Percentiles rank a stretch among this genome's conserved stretches.
Evolutionary conservation across 176 grass and related monocot species (phyloP).

Genomic region (Panicum miliaceum): DNA sequence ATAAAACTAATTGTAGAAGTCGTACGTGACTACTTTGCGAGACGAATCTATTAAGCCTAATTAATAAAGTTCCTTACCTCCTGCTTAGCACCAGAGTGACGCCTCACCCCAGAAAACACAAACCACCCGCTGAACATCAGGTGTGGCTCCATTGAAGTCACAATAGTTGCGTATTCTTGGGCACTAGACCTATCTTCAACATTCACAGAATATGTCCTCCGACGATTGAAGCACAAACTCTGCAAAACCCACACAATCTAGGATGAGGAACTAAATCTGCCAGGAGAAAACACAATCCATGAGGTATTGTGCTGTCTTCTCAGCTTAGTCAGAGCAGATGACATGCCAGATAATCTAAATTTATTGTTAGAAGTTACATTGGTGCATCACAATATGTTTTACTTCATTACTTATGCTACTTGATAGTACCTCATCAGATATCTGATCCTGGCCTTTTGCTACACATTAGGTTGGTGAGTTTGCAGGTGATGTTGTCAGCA

Average conservation of each 20-base stretch:
- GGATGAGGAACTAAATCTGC: slow-evolving; percentile 1
- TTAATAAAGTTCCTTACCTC: background rate
- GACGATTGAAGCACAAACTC: background rate
- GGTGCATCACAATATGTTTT: background rate
- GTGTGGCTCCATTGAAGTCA: background rate
- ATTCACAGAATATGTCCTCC: background rate
- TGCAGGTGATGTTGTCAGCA: background rate
- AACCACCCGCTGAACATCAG: background rate
- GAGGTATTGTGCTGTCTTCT: background rate
- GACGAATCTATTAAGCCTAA: too few relatives aligned
- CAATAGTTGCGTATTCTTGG: background rate
- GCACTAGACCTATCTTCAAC: background rate
- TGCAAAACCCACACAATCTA: slow-evolving; percentile 4
- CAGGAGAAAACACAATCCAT: background rate
- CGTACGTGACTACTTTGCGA: too few relatives aligned
- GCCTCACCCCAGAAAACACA: background rate
- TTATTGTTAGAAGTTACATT: background rate
- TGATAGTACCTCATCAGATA: background rate
- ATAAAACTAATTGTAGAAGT: too few relatives aligned
- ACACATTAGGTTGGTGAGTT: slow-evolving; percentile 1
- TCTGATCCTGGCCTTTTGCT: background rate
- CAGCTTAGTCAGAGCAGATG: background rate
- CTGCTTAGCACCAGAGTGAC: background rate
- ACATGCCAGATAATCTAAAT: background rate
- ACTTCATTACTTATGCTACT: background rate